A percentile compares a stretch with the other conserved stretches of the same genome.
These are phyloP conservation scores for Carex pumila DNA, from an alignment of 176 grass and related monocot species.

Conservation along the genomic window DNA sequence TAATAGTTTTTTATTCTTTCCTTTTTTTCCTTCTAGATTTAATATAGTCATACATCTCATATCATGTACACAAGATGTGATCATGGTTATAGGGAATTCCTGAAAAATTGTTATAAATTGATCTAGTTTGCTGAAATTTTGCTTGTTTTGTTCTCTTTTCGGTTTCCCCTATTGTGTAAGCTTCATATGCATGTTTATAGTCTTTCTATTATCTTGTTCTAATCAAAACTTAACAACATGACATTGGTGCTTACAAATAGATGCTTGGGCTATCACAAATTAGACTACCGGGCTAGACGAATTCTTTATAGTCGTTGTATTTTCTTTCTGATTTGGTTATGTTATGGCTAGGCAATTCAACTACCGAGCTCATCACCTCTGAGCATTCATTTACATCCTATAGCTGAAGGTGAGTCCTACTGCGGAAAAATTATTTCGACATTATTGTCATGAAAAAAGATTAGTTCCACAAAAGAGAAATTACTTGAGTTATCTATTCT, in stretches of 20 bases:
- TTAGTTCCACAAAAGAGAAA: too few relatives aligned
- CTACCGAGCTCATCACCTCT: background rate
- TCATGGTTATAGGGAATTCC: background rate
- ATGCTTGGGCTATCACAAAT: background rate
- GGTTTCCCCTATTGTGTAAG: background rate
- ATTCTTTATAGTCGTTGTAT: background rate
- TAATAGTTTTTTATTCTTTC: background rate
- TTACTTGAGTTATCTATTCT: too few relatives aligned
- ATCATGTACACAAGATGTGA: background rate
- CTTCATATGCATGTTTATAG: background rate
- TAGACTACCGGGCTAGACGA: background rate
- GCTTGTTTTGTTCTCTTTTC: background rate
- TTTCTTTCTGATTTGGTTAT: background rate
- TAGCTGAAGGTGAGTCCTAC: background rate
- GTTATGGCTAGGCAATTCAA: background rate
- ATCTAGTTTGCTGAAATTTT: background rate
- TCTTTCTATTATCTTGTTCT: background rate
- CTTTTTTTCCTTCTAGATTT: background rate
- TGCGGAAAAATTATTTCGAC: too few relatives aligned
- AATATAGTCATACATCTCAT: background rate
- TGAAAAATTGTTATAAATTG: background rate
- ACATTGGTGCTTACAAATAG: background rate
- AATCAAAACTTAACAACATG: background rate
- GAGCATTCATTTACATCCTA: background rate
- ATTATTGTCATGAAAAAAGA: too few relatives aligned